Conservation (phyloP, 345 rosid species). For the Ricinus communis region DNA sequence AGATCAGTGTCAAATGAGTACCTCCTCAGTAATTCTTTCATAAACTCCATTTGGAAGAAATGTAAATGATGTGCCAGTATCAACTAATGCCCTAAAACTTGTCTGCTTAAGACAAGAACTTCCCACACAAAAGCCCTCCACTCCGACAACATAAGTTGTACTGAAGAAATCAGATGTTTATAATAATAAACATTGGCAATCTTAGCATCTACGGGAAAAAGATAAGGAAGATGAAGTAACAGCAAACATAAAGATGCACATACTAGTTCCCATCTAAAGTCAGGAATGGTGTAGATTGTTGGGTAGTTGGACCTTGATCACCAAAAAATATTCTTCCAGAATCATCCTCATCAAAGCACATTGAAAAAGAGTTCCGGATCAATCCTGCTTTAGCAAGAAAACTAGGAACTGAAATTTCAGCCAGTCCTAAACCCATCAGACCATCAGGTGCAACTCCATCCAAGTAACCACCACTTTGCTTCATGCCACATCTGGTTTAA, state of each 20-base stretch:
- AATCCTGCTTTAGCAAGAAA: conserved; percentile 76
- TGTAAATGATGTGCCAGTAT: conserved; percentile 92
- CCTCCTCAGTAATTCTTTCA: conserved; percentile 59
- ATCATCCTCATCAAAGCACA: conserved; percentile 81
- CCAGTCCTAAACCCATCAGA: conserved; percentile 81
- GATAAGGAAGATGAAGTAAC: not conserved
- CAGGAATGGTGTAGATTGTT: conserved; percentile 71
- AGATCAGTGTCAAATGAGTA: conserved; percentile 18
- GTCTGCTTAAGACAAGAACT: conserved; percentile 64
- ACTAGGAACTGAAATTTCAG: conserved; percentile 79
- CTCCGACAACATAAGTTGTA: conserved; percentile 62
- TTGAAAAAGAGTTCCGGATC: conserved; percentile 68
- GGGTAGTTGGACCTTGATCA: conserved; percentile 64
- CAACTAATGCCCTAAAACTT: conserved; percentile 56
- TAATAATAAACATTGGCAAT: conserved; percentile 8
- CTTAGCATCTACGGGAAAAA: conserved; percentile 1
- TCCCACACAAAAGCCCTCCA: conserved; percentile 69
- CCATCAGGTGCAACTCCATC: conserved; percentile 89
- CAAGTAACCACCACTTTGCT: conserved; percentile 78
- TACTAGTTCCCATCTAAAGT: conserved; percentile 63
- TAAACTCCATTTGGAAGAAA: conserved; percentile 58
- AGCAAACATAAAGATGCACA: conserved; percentile 12
- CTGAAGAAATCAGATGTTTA: conserved; percentile 35
- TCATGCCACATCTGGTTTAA: conserved; percentile 77
- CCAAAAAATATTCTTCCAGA: conserved; percentile 86